Conservation (phyloP, 2,329 filamentous ascomycete species). For the Aspergillus latus region DNA sequence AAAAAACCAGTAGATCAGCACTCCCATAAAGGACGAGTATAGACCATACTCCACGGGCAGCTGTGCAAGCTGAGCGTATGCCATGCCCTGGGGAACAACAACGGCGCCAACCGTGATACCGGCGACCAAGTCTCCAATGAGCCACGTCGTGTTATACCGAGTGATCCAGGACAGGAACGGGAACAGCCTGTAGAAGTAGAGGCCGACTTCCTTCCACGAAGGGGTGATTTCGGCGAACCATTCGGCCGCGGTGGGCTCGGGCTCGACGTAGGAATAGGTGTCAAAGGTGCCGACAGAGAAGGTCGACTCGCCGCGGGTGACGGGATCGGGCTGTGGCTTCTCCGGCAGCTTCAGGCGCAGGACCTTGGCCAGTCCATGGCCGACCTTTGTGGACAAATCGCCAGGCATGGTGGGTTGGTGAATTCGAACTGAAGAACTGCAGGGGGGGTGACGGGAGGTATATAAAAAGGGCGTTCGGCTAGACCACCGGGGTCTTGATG, state of each 20-base stretch:
- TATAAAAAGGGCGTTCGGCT: background rate
- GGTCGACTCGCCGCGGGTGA: constrained; percentile 75
- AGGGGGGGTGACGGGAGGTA: background rate
- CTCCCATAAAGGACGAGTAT: constrained; percentile 95
- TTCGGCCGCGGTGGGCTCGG: constrained; percentile 72
- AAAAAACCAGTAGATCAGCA: constrained; percentile 95
- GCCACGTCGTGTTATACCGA: constrained; percentile 86
- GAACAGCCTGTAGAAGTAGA: constrained; percentile 72
- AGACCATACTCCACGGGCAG: constrained; percentile 81
- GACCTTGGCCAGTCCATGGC: constrained; percentile 72
- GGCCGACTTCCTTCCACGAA: constrained; percentile 50
- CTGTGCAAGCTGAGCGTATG: constrained; percentile 80
- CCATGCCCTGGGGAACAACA: constrained; percentile 96
- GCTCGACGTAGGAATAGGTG: constrained; percentile 79
- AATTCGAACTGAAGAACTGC: background rate
- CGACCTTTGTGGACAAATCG: constrained; percentile 56
- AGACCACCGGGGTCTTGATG: constrained; percentile 1
- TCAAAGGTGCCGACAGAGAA: constrained; percentile 72
- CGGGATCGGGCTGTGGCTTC: constrained; percentile 57
- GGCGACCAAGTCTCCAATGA: constrained; percentile 83
- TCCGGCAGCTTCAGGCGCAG: constrained; percentile 80
- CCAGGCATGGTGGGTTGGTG: constrained; percentile 31
- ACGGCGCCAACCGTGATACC: constrained; percentile 75
- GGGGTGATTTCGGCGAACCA: constrained; percentile 69
- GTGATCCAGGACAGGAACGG: constrained; percentile 88